Evolutionary conservation across 2,329 filamentous ascomycete genomes (phyloP).

Genomic region (Ceratocystis eucalypticola): DNA sequence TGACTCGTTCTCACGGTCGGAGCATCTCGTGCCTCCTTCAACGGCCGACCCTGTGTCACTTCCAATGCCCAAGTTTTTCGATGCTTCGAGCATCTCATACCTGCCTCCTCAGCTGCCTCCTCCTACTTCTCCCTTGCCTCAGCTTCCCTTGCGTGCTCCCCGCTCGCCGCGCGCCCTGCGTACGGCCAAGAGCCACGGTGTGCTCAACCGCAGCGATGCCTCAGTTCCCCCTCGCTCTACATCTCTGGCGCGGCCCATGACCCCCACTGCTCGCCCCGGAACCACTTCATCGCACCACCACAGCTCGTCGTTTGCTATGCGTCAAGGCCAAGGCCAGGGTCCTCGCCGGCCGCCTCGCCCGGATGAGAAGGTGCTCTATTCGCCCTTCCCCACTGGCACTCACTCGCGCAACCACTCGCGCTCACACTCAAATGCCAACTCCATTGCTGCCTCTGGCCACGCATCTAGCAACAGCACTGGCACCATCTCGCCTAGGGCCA

Average conservation of each 20-base stretch:
- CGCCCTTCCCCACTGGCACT: conserved; percentile 11
- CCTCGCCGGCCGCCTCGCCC: conserved; percentile 13
- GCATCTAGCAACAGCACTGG: background rate
- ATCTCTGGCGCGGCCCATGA: conserved; percentile 13
- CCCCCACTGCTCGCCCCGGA: background rate
- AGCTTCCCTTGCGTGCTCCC: background rate
- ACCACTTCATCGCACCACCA: conserved; percentile 5
- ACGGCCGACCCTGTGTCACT: background rate
- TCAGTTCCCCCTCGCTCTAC: background rate
- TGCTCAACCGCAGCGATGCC: conserved; percentile 11
- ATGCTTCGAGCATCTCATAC: conserved; percentile 8
- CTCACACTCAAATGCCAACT: conserved; percentile 4
- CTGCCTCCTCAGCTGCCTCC: conserved; percentile 10
- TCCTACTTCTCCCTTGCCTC: conserved; percentile 11
- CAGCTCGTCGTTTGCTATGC: conserved; percentile 13
- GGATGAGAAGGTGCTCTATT: conserved; percentile 15
- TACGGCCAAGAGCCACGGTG: conserved; percentile 16
- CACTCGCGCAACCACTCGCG: conserved; percentile 13
- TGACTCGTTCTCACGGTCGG: conserved; percentile 16
- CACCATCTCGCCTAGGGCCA: background rate
- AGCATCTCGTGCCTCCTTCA: background rate
- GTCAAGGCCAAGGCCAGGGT: background rate
- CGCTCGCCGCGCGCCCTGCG: conserved; percentile 9
- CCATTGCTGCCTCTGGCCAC: background rate
- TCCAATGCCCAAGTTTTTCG: conserved; percentile 5